Evolutionary conservation across 2,329 filamentous ascomycete species (phyloP), one percentile per base, ranked within the genome.

Genomic region (Curvularia sp.): DNA sequence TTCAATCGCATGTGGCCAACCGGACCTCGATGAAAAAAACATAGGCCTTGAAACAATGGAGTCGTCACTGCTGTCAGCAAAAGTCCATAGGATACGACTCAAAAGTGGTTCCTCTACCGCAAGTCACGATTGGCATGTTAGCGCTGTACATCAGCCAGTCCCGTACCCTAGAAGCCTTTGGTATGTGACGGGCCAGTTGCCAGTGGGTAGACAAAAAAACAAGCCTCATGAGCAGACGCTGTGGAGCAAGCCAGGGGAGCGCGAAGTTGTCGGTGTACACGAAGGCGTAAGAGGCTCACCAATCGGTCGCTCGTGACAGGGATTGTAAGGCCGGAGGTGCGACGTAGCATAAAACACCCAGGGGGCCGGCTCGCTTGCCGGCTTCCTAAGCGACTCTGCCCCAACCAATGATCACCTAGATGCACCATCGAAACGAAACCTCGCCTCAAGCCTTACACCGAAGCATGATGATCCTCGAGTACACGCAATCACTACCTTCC

Each of bases 281-380:
- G 42, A 59, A 45, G 60, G 46, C 32, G 41, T 36, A 59, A 42
- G 57, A 50, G 59, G 60, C 43, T 59, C 57, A 61, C 74, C 74
- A 76, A 75, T 75, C 53, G 67, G 62, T 39, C 59, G 41, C 15
- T 34, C 21, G 23, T 15, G 13, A 53, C 72, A 65, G 61, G 67
- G 70, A 53, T 67, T 38, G 13, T 28, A 1, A 18, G 23, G 39
- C 34, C 38, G 30, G 61, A 72, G 47, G 55, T 75, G 70, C 71
- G 72, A 75, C 73, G 59, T 46, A 36, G 36, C 60, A 49, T 67
- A 67, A 74, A 68, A 72, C 72, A 66, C 12, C 18, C 57, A 70
- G 65, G 66, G 68, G 68, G 54, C 49, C 59, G 59, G 61, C 63
- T 51, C 59, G 60, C 66, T 45, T 42, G 13, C 50, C 66, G 68